These are phyloP conservation scores for Peziza echinospora DNA, from an alignment of 495 filamentous ascomycete genomes.

Conservation along the genomic window DNA sequence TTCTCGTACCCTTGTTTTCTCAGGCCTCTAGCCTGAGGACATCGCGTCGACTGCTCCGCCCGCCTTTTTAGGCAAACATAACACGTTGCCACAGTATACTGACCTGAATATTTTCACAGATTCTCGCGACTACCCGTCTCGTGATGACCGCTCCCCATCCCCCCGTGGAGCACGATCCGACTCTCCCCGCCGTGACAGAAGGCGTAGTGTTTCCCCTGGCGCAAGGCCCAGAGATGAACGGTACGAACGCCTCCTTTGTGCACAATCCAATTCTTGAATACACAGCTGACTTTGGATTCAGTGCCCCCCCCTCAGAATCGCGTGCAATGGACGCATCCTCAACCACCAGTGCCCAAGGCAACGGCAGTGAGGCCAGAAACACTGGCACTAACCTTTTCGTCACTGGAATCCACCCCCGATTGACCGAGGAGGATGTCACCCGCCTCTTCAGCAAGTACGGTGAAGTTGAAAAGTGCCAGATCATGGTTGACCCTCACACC, in stretches of 20 bases:
- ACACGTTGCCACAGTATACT: neutral
- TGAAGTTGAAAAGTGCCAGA: conserved; percentile 95
- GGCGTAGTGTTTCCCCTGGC: conserved; percentile 85
- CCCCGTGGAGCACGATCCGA: conserved; percentile 39
- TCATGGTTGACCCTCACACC: conserved; percentile 96
- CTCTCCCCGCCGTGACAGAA: conserved; percentile 58
- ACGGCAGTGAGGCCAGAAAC: conserved; percentile 65
- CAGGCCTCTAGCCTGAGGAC: neutral
- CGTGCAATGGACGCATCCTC: conserved; percentile 22
- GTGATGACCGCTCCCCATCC: conserved; percentile 18
- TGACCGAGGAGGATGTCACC: conserved; percentile 74
- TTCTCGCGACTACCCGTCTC: neutral
- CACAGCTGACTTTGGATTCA: conserved; percentile 8
- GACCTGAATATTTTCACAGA: neutral
- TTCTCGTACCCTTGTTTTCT: neutral
- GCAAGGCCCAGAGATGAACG: conserved; percentile 47
- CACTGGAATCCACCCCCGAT: conserved; percentile 88
- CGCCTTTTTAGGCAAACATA: too few relatives aligned
- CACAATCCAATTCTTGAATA: conserved; percentile 8
- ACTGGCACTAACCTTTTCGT: conserved; percentile 97
- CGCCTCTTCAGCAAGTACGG: conserved; percentile 97
- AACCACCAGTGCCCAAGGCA: conserved; percentile 33
- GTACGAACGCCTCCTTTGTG: conserved; percentile 30
- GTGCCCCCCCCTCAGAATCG: conserved; percentile 23
- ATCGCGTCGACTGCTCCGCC: too few relatives aligned